Evolutionary conservation across 2,329 filamentous ascomycete genomes (phyloP).

Genomic region (Colletotrichum falcatum): DNA sequence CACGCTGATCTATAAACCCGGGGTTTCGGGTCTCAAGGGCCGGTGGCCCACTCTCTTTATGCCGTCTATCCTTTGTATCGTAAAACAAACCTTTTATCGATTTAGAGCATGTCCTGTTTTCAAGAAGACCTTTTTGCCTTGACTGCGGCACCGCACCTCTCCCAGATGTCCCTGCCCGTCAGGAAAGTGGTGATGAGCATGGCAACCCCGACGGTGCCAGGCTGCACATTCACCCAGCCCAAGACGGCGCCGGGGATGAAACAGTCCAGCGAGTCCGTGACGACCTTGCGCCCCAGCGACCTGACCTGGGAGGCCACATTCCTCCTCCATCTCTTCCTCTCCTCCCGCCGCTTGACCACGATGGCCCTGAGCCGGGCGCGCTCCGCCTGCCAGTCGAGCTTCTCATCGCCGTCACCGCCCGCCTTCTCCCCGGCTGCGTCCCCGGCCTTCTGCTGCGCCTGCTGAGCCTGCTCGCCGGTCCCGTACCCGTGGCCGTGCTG

Average conservation of each 20-base stretch:
- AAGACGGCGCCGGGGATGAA: constrained; percentile 70
- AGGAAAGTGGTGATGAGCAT: constrained; percentile 73
- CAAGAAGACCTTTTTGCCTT: not conserved
- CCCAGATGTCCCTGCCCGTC: constrained; percentile 72
- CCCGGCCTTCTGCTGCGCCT: constrained; percentile 24
- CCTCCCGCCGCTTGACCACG: constrained; percentile 50
- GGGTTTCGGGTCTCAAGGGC: not conserved
- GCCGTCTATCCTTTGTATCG: constrained; percentile 47
- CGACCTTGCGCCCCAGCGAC: constrained; percentile 59
- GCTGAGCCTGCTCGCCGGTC: constrained; percentile 36
- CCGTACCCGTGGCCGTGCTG: constrained; percentile 47
- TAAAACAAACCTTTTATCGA: not conserved
- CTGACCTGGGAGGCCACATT: constrained; percentile 48
- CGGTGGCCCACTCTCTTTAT: not conserved
- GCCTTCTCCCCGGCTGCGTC: constrained; percentile 21
- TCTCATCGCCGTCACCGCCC: constrained; percentile 26
- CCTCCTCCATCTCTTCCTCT: constrained; percentile 48
- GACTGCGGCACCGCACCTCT: constrained; percentile 52
- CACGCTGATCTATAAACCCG: not conserved
- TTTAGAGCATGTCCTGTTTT: not conserved
- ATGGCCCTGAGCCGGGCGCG: constrained; percentile 52
- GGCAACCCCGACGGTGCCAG: constrained; percentile 65
- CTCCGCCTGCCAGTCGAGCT: constrained; percentile 46
- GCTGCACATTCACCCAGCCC: constrained; percentile 68
- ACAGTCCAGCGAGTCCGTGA: constrained; percentile 72